Conservation (phyloP, 257 asterid species). For the Salvia hispanica region DNA sequence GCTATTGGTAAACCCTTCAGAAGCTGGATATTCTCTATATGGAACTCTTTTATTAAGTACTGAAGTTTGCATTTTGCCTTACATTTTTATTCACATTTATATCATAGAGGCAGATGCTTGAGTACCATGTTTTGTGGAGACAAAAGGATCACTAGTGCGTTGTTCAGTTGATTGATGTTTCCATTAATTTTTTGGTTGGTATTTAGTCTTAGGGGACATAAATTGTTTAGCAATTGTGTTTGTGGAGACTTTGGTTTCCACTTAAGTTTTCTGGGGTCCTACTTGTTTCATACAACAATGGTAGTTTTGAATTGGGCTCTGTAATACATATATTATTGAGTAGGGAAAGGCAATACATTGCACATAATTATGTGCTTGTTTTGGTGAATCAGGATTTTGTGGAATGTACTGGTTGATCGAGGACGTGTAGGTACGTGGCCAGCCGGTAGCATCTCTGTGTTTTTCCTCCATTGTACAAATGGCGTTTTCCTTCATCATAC, state of each 20-base stretch:
- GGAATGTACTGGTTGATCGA: no score
- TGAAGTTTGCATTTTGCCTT: conserved; percentile 30
- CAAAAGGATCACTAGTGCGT: conserved; percentile 12
- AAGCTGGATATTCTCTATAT: conserved; percentile 28
- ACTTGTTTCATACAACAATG: conserved; percentile 13
- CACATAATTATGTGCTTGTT: conserved; percentile 18
- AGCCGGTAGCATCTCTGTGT: no score
- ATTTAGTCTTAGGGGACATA: background rate
- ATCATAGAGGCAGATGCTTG: conserved; percentile 18
- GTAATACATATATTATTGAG: background rate
- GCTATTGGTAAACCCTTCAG: conserved; percentile 32
- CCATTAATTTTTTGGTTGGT: conserved; percentile 20
- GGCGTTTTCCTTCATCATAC: background rate
- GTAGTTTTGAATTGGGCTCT: background rate
- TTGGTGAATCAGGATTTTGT: conserved; percentile 14
- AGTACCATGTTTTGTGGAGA: conserved; percentile 10
- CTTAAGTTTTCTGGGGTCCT: conserved; percentile 10
- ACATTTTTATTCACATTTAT: conserved; percentile 8
- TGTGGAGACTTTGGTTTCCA: conserved; percentile 18
- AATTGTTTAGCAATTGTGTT: conserved; percentile 2
- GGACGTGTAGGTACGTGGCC: background rate
- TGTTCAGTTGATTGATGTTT: conserved; percentile 20
- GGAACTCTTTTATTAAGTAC: conserved; percentile 26
- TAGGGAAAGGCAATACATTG: background rate
- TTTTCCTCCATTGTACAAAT: background rate